Percentiles rank a stretch among this genome's conserved stretches.
These are phyloP conservation scores for Salix koriyanagi DNA, from an alignment of 345 rosid species.

Conservation along the genomic window DNA sequence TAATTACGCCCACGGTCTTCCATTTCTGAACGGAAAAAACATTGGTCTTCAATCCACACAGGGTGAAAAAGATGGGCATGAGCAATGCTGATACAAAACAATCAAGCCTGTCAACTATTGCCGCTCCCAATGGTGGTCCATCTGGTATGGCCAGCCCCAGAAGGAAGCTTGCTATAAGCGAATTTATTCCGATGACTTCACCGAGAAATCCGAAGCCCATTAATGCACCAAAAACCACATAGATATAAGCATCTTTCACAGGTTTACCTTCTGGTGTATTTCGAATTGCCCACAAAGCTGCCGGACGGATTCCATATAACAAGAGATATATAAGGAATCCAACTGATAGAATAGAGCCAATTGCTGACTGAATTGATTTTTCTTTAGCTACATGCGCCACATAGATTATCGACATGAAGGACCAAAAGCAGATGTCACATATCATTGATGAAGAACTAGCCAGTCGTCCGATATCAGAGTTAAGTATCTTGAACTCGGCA, in stretches of 20 bases:
- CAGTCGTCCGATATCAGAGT: slow-evolving; percentile 43
- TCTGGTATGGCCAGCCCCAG: slow-evolving; percentile 38
- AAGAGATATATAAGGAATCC: slow-evolving; percentile 5
- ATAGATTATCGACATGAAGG: slow-evolving; percentile 7
- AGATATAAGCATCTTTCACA: slow-evolving; percentile 32
- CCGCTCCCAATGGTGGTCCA: slow-evolving; percentile 40
- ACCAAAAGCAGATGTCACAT: slow-evolving; percentile 8
- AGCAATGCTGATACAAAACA: slow-evolving; percentile 23
- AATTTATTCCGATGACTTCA: slow-evolving; percentile 27
- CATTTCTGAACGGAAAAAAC: slow-evolving; percentile 4
- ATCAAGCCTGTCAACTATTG: slow-evolving; percentile 35
- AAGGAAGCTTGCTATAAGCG: slow-evolving; percentile 20
- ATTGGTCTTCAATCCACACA: slow-evolving; percentile 28
- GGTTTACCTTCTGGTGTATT: slow-evolving; percentile 33
- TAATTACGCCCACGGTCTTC: slow-evolving; percentile 19
- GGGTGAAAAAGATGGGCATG: slow-evolving; percentile 31
- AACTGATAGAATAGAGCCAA: slow-evolving; percentile 14
- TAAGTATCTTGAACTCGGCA: slow-evolving; percentile 34
- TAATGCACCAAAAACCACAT: slow-evolving; percentile 18
- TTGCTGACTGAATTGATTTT: not conserved
- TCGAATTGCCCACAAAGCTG: slow-evolving; percentile 28
- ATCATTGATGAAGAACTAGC: slow-evolving; percentile 33
- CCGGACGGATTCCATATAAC: slow-evolving; percentile 27
- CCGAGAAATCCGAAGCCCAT: slow-evolving; percentile 29
- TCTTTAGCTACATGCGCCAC: not conserved